These are phyloP conservation scores for Zygoascus sp. DNA, from an alignment of 1,139 yeast genomes.

Conservation along the genomic window DNA sequence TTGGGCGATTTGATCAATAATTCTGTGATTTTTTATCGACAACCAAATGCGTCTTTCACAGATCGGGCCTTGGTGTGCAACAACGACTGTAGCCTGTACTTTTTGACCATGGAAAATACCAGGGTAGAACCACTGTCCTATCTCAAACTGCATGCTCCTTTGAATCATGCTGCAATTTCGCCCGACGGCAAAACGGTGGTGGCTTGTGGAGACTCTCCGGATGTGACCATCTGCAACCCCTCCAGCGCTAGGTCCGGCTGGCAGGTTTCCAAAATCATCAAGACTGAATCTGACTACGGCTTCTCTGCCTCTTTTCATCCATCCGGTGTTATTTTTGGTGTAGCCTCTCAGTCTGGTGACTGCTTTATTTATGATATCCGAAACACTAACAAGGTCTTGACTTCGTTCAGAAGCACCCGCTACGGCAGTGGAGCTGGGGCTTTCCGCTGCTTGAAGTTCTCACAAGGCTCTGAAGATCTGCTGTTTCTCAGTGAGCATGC, in stretches of 20 bases:
- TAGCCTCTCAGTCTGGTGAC: constrained; percentile 81
- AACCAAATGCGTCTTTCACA: constrained; percentile 35
- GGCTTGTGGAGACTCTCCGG: constrained; percentile 57
- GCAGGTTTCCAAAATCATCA: constrained; percentile 36
- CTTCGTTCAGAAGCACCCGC: constrained; percentile 38
- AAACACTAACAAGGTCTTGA: constrained; percentile 40
- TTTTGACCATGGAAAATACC: constrained; percentile 54
- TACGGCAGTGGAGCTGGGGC: constrained; percentile 44
- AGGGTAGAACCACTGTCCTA: constrained; percentile 40
- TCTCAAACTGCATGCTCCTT: constrained; percentile 44
- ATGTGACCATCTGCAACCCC: constrained; percentile 47
- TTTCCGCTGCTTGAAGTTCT: constrained; percentile 62
- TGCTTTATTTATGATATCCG: constrained; percentile 74
- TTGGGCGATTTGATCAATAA: constrained; percentile 82
- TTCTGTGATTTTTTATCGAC: constrained; percentile 55
- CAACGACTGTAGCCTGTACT: constrained; percentile 70
- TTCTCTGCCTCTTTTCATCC: constrained; percentile 78
- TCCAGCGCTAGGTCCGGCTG: constrained; percentile 22
- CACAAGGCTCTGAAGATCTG: constrained; percentile 69
- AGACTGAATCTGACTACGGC: constrained; percentile 69
- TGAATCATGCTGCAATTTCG: constrained; percentile 58
- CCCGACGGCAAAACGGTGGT: constrained; percentile 53
- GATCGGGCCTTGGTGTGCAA: constrained; percentile 64
- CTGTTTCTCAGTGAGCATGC: constrained; percentile 77
- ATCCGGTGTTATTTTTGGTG: constrained; percentile 67